Percentiles rank a stretch among this genome's conserved stretches.
These are phyloP conservation scores for Auricularia heimuer DNA, from an alignment of 768 basidiomycete species.

Conservation along the genomic window DNA sequence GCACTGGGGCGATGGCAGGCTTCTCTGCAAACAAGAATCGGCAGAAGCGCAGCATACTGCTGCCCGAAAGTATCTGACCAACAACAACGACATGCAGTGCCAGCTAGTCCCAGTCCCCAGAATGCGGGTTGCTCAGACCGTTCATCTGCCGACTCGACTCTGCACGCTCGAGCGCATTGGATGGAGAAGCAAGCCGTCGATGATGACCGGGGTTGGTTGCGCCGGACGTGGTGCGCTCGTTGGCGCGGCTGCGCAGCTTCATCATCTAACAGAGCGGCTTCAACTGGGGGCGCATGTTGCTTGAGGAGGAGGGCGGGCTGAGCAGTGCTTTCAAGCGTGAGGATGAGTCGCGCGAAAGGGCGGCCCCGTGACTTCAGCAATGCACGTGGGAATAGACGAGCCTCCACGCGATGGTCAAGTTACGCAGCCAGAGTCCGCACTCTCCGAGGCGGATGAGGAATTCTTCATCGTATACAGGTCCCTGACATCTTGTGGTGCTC, in stretches of 20 bases:
- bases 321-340: slow-evolving; percentile 67
- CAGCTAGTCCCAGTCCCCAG: slow-evolving; percentile 26
- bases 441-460: too few species aligned
- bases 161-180: slow-evolving; percentile 29
- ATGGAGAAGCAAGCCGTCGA: slow-evolving; percentile 28
- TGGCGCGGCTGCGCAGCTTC: slow-evolving; percentile 61
- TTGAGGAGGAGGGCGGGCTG: slow-evolving; percentile 45
- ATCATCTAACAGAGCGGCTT: slow-evolving; percentile 93
- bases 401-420: too few species aligned
- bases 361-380: slow-evolving; percentile 39
- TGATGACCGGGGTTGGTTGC: slow-evolving; percentile 25
- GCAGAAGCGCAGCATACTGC: slow-evolving; percentile 36
- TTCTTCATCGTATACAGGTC: too few species aligned
- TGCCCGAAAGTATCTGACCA: slow-evolving; percentile 57
- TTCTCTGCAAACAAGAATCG: slow-evolving; percentile 45
- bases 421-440: too few species aligned
- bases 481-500: too few species aligned
- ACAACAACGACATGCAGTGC: slow-evolving; percentile 69
- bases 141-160: slow-evolving; percentile 36
- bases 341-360: slow-evolving; percentile 88
- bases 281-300: slow-evolving; percentile 81
- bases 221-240: slow-evolving; percentile 53
- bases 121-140: slow-evolving; percentile 17
- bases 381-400: slow-evolving; percentile 46
- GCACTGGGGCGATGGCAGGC: slow-evolving; percentile 65